Percentiles rank a stretch among this genome's conserved stretches.
Evolutionary conservation across 1,284 basidiomycete species (phyloP).

Genomic region (Microbotryomycetes sp.): DNA sequence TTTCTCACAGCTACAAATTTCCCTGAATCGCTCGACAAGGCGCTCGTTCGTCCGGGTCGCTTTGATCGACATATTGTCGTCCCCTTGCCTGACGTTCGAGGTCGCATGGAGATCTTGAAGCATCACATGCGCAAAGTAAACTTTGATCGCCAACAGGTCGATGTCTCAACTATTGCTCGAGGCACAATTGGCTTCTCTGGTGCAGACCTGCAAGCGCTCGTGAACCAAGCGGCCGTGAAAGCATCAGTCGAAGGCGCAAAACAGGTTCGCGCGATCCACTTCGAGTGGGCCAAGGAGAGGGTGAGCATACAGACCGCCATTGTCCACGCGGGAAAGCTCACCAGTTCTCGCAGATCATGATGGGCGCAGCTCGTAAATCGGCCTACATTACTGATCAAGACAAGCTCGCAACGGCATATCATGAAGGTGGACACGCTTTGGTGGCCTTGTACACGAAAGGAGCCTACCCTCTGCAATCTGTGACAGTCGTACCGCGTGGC

Average conservation of each 20-base stretch:
- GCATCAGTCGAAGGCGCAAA: conserved; percentile 72
- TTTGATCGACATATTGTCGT: conserved; percentile 89
- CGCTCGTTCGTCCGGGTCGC: conserved; percentile 83
- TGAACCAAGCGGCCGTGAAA: conserved; percentile 78
- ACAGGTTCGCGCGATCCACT: conserved; percentile 67
- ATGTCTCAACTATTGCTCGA: conserved; percentile 74
- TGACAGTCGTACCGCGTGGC: conserved; percentile 88
- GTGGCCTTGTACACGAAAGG: conserved; percentile 84
- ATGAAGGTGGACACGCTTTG: conserved; percentile 91
- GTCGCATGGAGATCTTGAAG: conserved; percentile 77
- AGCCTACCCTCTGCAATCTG: conserved; percentile 90
- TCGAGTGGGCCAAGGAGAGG: conserved; percentile 87
- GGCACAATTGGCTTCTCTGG: conserved; percentile 87
- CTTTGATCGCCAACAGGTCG: conserved; percentile 58
- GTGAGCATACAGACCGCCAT: no score
- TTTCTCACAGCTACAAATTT: conserved; percentile 70
- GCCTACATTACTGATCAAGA: conserved; percentile 76
- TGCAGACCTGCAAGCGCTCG: conserved; percentile 86
- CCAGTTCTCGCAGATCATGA: conserved; percentile 59
- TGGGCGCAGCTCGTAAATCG: conserved; percentile 87
- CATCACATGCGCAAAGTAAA: conserved; percentile 80
- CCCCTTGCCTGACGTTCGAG: conserved; percentile 71
- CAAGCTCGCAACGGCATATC: conserved; percentile 74
- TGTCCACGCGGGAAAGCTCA: no score
- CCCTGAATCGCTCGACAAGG: conserved; percentile 73